Percentiles rank a stretch among this genome's conserved stretches.
phyloP scores from a whole-genome alignment of 192 early-diverging fungal genomes.

The Backusella mclennaniae region DNA sequence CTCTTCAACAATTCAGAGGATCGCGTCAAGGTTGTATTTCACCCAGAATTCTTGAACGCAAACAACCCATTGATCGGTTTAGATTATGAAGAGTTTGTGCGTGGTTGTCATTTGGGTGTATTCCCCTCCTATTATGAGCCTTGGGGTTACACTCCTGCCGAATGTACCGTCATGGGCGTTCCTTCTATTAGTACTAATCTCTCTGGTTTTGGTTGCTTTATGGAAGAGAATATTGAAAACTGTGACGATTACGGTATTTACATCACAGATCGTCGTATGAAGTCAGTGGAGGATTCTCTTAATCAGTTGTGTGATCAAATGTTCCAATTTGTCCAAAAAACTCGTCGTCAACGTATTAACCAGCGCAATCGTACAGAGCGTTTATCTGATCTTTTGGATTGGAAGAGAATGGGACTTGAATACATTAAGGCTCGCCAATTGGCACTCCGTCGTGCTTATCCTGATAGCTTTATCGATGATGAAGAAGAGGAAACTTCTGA shows the following conservation, averaged over 20 bases:
- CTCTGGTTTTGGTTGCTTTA: slow-evolving; percentile 96
- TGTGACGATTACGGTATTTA: slow-evolving; percentile 95
- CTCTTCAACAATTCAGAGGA: slow-evolving; percentile 91
- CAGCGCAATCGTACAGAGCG: slow-evolving; percentile 97
- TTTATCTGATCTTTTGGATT: slow-evolving; percentile 93
- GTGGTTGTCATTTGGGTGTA: slow-evolving; percentile 95
- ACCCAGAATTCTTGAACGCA: slow-evolving; percentile 96
- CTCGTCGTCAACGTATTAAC: slow-evolving; percentile 96
- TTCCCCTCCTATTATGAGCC: slow-evolving; percentile 98
- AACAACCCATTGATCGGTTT: slow-evolving; percentile 92
- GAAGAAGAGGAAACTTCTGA: slow-evolving; percentile 62
- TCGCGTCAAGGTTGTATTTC: slow-evolving; percentile 96
- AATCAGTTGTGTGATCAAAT: slow-evolving; percentile 86
- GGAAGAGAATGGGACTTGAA: slow-evolving; percentile 97
- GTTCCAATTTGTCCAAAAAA: slow-evolving; percentile 93
- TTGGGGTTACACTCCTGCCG: slow-evolving; percentile 97
- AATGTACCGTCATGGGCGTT: slow-evolving; percentile 98
- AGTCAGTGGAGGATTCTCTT: slow-evolving; percentile 90
- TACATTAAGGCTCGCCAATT: slow-evolving; percentile 96
- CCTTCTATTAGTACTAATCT: slow-evolving; percentile 96
- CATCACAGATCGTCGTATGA: slow-evolving; percentile 92
- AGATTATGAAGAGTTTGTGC: slow-evolving; percentile 98
- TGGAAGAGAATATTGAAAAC: slow-evolving; percentile 95
- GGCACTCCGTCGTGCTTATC: slow-evolving; percentile 86
- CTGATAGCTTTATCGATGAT: slow-evolving; percentile 77